Evolutionary conservation across 768 basidiomycete species (phyloP), one percentile per base, ranked within the genome.

Genomic region (Royoungia palumana): DNA sequence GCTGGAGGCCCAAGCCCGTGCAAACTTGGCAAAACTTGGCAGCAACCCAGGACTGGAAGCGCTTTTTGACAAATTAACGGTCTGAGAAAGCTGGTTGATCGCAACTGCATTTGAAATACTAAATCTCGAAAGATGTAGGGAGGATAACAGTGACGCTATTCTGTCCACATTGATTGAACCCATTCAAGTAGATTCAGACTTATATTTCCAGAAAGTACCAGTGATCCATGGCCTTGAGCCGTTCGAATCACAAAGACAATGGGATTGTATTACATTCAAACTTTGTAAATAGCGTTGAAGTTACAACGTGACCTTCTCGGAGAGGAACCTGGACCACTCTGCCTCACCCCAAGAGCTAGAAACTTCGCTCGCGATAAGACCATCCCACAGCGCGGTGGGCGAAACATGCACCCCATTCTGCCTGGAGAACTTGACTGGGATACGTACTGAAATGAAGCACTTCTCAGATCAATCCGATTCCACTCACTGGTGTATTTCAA

Each of bases 321-420:
- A 70, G 25, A 95, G 73, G 68, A 86, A 96, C 38, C 82, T 77
- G 17, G 70, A 72, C 93, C 93, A 95, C 62, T 96, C 88, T 35
- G 74, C 73, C 60, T 85, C 77, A 5, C 79, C 85, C 89, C 90
- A 96, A 19, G 83, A 78, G 61, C 90, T 92, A 6, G 85, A 86
- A 27, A 94, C 74, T 41, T 89, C 83, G 41, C 72, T 76, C 11
- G 81, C 85, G 44, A 89, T 62, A 47, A 85, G 72, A 42, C 90
- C 88, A 56, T 93, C 85, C 81, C 82, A 87, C 2, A 89, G 70
- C 3, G 75, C 79, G 35, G 91, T 87, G 5, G 93, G 91, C 2
- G 92, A 94, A 40, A 95, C 90, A 56, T 97, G 94, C 35, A 96
- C 82, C 3, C 89, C 77, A 53, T 97, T 96, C 72, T 96, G 94